Base-by-base conservation (phyloP, 2,329 filamentous ascomycete species). In the Parascedosporium putredinis region DNA sequence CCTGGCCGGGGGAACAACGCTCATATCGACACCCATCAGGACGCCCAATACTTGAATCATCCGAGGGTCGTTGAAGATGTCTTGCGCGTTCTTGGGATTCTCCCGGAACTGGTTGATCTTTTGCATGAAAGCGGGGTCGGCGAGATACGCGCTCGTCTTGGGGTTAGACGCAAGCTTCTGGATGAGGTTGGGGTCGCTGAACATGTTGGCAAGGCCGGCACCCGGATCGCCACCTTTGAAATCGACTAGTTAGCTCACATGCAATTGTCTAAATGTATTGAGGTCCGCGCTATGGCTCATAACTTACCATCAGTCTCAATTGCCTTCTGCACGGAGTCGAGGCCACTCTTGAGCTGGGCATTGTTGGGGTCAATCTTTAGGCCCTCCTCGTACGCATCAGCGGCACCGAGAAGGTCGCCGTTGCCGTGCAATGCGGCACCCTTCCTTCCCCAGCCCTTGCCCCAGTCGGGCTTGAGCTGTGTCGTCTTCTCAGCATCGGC, bases 401-500 rank as follows among this genome's bases (percentile, higher is more conserved):
- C 79, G 29, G 93, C 89, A 45, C 81, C 86, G 46, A 93, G 73
- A 20, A 97, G 76, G 64, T 98, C 88, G 47, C 90, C 88, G 53
- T 83, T 73, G 43, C 93, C 93, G 66, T 95, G 93, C 29, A 90
- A 76, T 50, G 93, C 93, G 55, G 89, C 84, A 57, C 91, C 93
- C 67, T 96, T 96, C 53, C 93, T 83, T 52, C 86, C 84, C 85
- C 88, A 96, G 57, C 93, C 93, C 72, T 97, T 97, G 53, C 88
- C 83, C 93, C 93, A 98, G 74, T 97, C 93, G 10, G 91, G 86
- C 76, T 98, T 97, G 66, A 98, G 74, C 69, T 95, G 81, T 50
- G 86, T 94, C 3, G 88, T 93, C 77, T 96, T 96, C 63, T 84
- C 84, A 51, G 93, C 93, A 75, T 98, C 93, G 55, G 85, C 76